These are phyloP conservation scores for Suillus placidus DNA, from an alignment of 768 basidiomycete genomes.

Conservation along the genomic window DNA sequence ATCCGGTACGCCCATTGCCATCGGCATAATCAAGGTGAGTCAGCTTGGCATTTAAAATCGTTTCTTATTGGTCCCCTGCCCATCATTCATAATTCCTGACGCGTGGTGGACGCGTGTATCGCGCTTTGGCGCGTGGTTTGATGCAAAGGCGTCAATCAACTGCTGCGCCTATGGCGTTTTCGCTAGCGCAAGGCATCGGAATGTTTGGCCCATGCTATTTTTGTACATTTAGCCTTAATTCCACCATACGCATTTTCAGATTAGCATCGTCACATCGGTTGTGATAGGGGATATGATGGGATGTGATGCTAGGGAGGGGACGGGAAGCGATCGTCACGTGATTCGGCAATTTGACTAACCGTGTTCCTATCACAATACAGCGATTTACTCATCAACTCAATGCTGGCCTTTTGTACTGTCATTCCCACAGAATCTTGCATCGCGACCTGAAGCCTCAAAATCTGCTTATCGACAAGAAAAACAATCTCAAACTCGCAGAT, in stretches of 20 bases:
- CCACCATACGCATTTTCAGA: slow-evolving; percentile 4
- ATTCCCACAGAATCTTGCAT: slow-evolving; percentile 94
- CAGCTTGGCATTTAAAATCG: background rate
- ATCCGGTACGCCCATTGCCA: slow-evolving; percentile 69
- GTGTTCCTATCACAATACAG: slow-evolving; percentile 43
- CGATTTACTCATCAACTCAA: slow-evolving; percentile 96
- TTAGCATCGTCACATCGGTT: slow-evolving; percentile 23
- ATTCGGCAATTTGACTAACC: slow-evolving; percentile 13
- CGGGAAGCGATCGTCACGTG: slow-evolving; percentile 36
- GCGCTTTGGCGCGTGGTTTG: slow-evolving; percentile 16
- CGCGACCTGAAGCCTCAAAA: slow-evolving; percentile 98
- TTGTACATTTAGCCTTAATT: background rate
- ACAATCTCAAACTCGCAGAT: slow-evolving; percentile 95
- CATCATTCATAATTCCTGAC: slow-evolving; percentile 21
- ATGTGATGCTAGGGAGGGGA: background rate
- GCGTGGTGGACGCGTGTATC: slow-evolving; percentile 33
- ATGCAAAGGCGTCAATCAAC: slow-evolving; percentile 7
- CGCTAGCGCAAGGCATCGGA: background rate
- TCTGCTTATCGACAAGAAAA: slow-evolving; percentile 83
- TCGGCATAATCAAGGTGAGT: slow-evolving; percentile 80
- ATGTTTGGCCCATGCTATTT: background rate
- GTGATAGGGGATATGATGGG: slow-evolving; percentile 19
- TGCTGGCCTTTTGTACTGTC: slow-evolving; percentile 91
- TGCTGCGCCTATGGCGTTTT: slow-evolving; percentile 1
- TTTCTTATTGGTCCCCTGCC: slow-evolving; percentile 1